Conservation (phyloP, 345 rosid genomes). For the Gossypium sturtianum region DNA sequence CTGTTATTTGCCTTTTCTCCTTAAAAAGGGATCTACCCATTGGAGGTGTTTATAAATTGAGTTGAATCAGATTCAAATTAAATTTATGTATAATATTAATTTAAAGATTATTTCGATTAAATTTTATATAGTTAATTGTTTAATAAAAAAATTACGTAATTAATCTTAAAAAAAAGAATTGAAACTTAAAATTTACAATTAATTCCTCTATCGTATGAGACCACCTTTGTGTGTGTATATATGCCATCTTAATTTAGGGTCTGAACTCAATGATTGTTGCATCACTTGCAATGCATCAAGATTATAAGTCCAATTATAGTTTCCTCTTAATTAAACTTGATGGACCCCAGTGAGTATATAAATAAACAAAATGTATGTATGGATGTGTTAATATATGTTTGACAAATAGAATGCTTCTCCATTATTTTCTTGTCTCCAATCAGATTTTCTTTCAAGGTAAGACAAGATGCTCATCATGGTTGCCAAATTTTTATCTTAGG, state of each 20-base stretch:
- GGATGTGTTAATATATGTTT: neutral
- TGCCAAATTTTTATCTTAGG: neutral
- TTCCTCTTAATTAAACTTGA: neutral
- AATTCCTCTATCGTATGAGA: neutral
- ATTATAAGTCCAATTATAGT: neutral
- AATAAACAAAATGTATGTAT: neutral
- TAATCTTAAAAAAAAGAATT: too few species aligned
- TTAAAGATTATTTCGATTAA: neutral
- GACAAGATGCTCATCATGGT: neutral
- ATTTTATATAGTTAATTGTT: neutral
- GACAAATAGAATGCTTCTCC: neutral
- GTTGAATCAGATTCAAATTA: accelerated
- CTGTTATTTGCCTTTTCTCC: neutral
- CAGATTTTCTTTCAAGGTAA: neutral
- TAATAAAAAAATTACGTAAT: too few species aligned
- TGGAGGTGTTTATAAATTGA: too few species aligned
- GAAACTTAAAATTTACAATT: neutral
- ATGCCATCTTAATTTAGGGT: neutral
- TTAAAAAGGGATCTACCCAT: neutral
- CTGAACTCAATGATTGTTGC: neutral
- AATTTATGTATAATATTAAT: too few species aligned
- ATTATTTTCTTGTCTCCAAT: neutral
- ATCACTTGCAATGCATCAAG: neutral
- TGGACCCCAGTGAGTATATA: neutral
- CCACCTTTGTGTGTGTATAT: too few species aligned